Base-by-base conservation (phyloP, 257 asterid genomes). In the Thymus mandschuricus region DNA sequence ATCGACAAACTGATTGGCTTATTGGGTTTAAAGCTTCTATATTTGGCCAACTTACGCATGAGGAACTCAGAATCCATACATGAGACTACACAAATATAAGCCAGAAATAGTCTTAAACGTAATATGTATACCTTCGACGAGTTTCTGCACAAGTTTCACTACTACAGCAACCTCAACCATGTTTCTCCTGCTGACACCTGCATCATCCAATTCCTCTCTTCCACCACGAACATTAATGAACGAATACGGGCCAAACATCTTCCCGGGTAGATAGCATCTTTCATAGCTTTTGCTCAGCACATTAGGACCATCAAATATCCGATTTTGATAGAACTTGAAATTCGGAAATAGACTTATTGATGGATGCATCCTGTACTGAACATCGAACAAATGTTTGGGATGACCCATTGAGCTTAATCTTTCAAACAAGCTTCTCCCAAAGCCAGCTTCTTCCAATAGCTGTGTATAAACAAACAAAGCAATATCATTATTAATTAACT, bases 291-390 rank as follows among this genome's bases (percentile, higher is more conserved):
- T 28, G 5, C 64, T 51, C 68, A 49, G 73, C 31, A 88, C 91
- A 48, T 11, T 64, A 4, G 78, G 78, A 10, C 83, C 95, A 66
- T 88, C 86, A 38, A 62, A 29, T 43, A 88, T 81, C 61, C 64
- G 81, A 27, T 75, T 68, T 3, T 2, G 33, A 51, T 88, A 88
- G 75, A 88, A 86, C 3, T 61, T 73, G 30, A 75, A 41, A 82
- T 84, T 88, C 5, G 91, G 92, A 34, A 86, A 86, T 13, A 3
- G 27, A 35, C 91, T 84, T 13, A 86, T 84, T 6, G 74, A 72
- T 35, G 91, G 92, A 70, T 86, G 91, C 91, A 88, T 88, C 49
- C 95, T 70, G 71, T 88, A 88, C 45, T 88, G 95, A 48, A 81
- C 43, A 60, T 79, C 65, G 50, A 86, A 86, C 54, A 86, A 69